These are phyloP conservation scores for Sclerotinia trifoliorum DNA, from an alignment of 2,329 filamentous ascomycete genomes.

Conservation along the genomic window DNA sequence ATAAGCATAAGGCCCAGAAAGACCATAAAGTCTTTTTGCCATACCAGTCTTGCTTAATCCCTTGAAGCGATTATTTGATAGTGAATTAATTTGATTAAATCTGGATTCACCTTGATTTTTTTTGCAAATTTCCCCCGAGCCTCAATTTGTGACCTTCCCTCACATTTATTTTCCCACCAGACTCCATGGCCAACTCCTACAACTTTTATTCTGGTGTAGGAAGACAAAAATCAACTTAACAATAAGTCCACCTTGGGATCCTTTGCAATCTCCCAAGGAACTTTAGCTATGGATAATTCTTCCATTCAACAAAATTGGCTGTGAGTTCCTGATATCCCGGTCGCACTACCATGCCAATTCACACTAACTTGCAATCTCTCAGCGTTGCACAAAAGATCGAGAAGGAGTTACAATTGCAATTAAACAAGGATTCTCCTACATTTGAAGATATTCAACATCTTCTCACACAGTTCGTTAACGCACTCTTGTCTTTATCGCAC, in stretches of 20 bases:
- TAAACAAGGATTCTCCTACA: conserved; percentile 47
- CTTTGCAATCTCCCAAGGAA: conserved; percentile 10
- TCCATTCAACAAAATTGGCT: conserved; percentile 50
- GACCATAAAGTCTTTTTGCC: conserved; percentile 19
- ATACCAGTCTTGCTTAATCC: conserved; percentile 22
- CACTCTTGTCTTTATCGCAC: neutral
- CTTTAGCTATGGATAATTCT: conserved; percentile 28
- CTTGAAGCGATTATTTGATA: conserved; percentile 13
- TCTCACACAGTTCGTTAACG: conserved; percentile 35
- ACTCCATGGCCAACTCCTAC: conserved; percentile 23
- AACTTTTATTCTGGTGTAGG: conserved; percentile 17
- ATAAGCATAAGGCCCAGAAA: conserved; percentile 18
- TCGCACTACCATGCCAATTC: conserved; percentile 8
- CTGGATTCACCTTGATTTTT: conserved; percentile 6
- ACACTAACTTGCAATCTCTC: conserved; percentile 27
- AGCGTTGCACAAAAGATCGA: conserved; percentile 49
- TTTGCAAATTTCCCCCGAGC: conserved; percentile 6
- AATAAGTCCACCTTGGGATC: conserved; percentile 53
- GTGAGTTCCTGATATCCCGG: conserved; percentile 42
- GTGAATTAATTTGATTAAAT: conserved; percentile 14
- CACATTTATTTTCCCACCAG: conserved; percentile 21
- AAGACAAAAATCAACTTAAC: conserved; percentile 49
- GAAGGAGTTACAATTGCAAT: conserved; percentile 47
- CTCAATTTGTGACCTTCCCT: conserved; percentile 14
- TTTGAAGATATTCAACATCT: conserved; percentile 48